Percentiles rank a stretch among this genome's conserved stretches.
Evolutionary conservation across 1,284 basidiomycete species (phyloP).

Genomic region (Cutaneotrichosporon dermatis): DNA sequence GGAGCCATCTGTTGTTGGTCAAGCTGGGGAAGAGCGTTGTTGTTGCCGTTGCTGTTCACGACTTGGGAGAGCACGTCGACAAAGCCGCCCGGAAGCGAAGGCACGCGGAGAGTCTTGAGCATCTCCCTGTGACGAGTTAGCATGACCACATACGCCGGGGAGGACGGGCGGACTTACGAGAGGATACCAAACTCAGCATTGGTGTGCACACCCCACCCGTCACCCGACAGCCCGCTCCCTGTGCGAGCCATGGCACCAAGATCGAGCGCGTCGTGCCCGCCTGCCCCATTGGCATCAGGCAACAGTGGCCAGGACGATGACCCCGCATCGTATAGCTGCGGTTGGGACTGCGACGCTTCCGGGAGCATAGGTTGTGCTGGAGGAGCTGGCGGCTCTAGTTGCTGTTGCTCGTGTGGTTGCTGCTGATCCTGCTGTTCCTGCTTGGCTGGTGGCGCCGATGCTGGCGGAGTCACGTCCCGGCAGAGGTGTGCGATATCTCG

Average conservation of each 20-base stretch:
- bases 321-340: conserved; percentile 1
- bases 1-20: not conserved
- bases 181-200: conserved; percentile 22
- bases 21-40: not conserved
- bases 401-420: not conserved
- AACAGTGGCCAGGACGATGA: conserved; percentile 37
- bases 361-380: not conserved
- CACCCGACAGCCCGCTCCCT: not conserved
- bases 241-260: conserved; percentile 4
- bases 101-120: conserved; percentile 44
- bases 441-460: conserved; percentile 13
- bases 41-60: conserved; percentile 3
- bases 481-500: conserved; percentile 86
- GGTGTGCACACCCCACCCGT: conserved; percentile 13
- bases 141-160: too few relatives aligned
- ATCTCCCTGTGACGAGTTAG: conserved; percentile 34
- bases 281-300: conserved; percentile 25
- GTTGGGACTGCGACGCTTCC: conserved; percentile 5
- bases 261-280: conserved; percentile 5
- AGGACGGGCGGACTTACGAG: conserved; percentile 9
- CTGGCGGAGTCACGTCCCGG: conserved; percentile 72
- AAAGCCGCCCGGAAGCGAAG: conserved; percentile 43
- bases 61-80: conserved; percentile 39
- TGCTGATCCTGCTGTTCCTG: conserved; percentile 21
- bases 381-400: not conserved